Evolutionary conservation across 345 rosid species (phyloP), one percentile per base, ranked within the genome.

Genomic region (Geranium brycei): DNA sequence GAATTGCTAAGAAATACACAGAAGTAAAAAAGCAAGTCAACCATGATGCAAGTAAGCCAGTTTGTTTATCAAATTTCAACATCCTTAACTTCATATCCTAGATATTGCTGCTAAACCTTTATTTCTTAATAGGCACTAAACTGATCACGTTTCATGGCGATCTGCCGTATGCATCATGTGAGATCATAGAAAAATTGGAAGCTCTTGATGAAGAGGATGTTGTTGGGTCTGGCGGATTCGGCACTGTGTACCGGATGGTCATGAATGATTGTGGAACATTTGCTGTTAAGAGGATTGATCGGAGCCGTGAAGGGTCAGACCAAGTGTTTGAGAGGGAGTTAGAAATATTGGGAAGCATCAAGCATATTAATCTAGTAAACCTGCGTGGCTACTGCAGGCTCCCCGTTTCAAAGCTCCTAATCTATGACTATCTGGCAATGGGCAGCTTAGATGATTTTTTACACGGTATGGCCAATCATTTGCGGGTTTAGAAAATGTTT

Each of bases 201-300:
- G 76, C 87, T 72, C 98, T 92, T 66, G 89, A 92, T 38, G 91
- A 87, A 66, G 93, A 92, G 75, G 93, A 92, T 81, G 76, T 87
- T 47, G 98, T 92, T 5, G 98, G 98, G 18, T 87, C 98, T 0
- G 96, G 98, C 69, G 98, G 98, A n/a, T 92, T 83, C 72, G 98
- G 98, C 61, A 92, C 86, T 10, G 98, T 92, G 3, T 92, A 87
- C 67, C 79, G 98, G 28, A 92, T 92, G 98, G 96, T 92, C 60
- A 92, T 89, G 98, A 92, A 89, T 62, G 95, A 92, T 76, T 87
- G 93, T 76, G 96, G 95, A 69, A 89, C 95, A 17, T 92, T 89
- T 86, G 98, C 98, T 60, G 98, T 92, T 60, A 92, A 92, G 71
- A 82, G 85, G 70, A 83, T 92, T 72, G 98, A 92, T 62, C 77